Percentiles rank a stretch among this genome's conserved stretches.
Conservation (phyloP, 495 filamentous ascomycete species). For the Antarctomyces pellizariae region DNA sequence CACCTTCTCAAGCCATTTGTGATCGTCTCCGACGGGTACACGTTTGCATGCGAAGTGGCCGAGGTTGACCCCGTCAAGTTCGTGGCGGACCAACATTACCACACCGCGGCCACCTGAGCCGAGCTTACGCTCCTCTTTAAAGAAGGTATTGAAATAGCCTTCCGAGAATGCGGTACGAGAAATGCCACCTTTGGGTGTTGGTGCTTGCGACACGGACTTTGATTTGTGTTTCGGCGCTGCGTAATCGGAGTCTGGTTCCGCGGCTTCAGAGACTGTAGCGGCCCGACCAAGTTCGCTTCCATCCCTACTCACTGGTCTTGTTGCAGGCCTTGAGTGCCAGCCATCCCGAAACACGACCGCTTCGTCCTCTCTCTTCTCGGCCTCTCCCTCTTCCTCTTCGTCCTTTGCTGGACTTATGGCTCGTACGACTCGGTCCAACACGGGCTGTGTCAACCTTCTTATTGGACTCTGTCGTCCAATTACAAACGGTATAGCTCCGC, state of each 20-base stretch:
- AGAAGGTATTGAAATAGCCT: slow-evolving; percentile 79
- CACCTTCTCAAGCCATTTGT: slow-evolving; percentile 85
- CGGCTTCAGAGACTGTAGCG: slow-evolving; percentile 17
- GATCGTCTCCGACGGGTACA: slow-evolving; percentile 86
- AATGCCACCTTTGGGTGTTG: too few species aligned
- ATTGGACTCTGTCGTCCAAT: slow-evolving; percentile 25
- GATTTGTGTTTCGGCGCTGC: slow-evolving; percentile 3
- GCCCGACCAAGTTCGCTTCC: too few species aligned
- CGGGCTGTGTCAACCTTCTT: slow-evolving; percentile 16
- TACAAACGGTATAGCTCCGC: slow-evolving; percentile 2
- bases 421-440: not conserved
- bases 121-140: slow-evolving; percentile 64
- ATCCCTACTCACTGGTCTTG: too few species aligned
- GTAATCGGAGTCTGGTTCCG: slow-evolving; percentile 13
- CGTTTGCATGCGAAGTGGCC: slow-evolving; percentile 91
- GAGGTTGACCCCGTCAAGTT: slow-evolving; percentile 67
- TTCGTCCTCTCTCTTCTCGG: too few species aligned
- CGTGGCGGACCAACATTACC: slow-evolving; percentile 71
- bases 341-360: too few species aligned
- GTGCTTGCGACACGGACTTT: too few species aligned
- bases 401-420: too few species aligned
- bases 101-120: slow-evolving; percentile 87
- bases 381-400: too few species aligned
- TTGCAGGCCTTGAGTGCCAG: too few species aligned
- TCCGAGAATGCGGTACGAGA: slow-evolving; percentile 46